Percentiles rank a stretch among this genome's conserved stretches.
Evolutionary conservation across 2,329 filamentous ascomycete genomes (phyloP).

Genomic region (Cytospora leucostoma): DNA sequence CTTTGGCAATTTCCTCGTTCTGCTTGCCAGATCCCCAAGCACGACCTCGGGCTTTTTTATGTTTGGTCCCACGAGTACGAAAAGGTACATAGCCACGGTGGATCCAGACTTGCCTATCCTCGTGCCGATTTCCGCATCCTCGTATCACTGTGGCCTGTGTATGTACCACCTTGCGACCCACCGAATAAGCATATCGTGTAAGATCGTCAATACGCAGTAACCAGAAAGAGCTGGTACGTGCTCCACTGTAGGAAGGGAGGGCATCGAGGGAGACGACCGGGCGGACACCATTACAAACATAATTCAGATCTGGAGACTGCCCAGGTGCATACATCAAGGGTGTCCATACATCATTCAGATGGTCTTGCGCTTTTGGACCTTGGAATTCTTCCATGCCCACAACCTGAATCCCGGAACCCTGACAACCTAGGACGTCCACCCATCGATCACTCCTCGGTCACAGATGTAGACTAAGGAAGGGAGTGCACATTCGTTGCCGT

Average conservation of each 20-base stretch:
- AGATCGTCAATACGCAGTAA: neutral
- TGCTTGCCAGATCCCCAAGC: neutral
- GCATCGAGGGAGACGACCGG: neutral
- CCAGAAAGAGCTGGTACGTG: conserved; percentile 15
- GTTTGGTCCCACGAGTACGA: neutral
- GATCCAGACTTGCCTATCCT: neutral
- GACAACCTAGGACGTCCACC: neutral
- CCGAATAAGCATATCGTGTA: conserved; percentile 16
- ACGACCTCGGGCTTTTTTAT: neutral
- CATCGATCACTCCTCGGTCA: neutral
- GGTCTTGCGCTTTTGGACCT: too few species aligned
- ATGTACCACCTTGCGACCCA: conserved; percentile 5
- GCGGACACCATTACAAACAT: neutral
- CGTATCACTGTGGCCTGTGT: neutral
- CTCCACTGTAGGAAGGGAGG: neutral
- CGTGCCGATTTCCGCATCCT: conserved; percentile 7
- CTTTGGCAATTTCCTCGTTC: neutral
- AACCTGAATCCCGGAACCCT: neutral
- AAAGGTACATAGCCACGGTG: neutral
- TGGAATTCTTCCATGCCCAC: too few species aligned
- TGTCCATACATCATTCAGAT: too few species aligned
- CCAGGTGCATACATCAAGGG: too few species aligned
- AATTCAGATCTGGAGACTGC: neutral
- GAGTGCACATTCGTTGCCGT: conserved; percentile 5
- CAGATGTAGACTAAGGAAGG: neutral